Evolutionary conservation across 441 rosid genomes (phyloP).

Genomic region (Adansonia grandidieri): DNA sequence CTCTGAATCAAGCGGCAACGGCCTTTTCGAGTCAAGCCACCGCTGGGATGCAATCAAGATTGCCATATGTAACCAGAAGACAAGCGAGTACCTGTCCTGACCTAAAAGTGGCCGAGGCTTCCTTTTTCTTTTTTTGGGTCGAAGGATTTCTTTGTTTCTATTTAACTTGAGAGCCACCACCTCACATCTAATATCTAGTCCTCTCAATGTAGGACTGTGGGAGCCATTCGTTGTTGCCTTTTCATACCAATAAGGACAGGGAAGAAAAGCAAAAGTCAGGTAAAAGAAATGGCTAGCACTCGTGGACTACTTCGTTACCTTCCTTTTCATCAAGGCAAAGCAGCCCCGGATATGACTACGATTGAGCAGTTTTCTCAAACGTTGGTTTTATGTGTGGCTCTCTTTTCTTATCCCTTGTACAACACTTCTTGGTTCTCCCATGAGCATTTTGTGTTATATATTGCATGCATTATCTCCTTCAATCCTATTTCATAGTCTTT

Average conservation of each 20-base stretch:
- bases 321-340: constrained; percentile 44
- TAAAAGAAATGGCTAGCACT: constrained; percentile 34
- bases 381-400: constrained; percentile 87
- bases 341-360: constrained; percentile 48
- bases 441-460: constrained; percentile 35
- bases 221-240: constrained; percentile 31
- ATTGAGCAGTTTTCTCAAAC: constrained; percentile 47
- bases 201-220: constrained; percentile 16
- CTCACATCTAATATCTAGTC: constrained; percentile 30
- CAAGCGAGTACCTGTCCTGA: constrained; percentile 32
- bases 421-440: constrained; percentile 30
- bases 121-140: not conserved
- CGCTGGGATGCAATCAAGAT: not conserved
- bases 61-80: constrained; percentile 28
- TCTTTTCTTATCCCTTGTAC: constrained; percentile 83
- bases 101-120: not conserved
- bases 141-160: not conserved
- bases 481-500: constrained; percentile 27
- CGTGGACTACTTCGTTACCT: constrained; percentile 62
- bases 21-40: not conserved
- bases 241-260: constrained; percentile 37
- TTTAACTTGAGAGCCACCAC: constrained; percentile 37
- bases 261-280: constrained; percentile 33
- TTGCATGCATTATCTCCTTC: constrained; percentile 38
- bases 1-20: not conserved